phyloP scores from a whole-genome alignment of 116 monocot species.

The Iris pallida region DNA sequence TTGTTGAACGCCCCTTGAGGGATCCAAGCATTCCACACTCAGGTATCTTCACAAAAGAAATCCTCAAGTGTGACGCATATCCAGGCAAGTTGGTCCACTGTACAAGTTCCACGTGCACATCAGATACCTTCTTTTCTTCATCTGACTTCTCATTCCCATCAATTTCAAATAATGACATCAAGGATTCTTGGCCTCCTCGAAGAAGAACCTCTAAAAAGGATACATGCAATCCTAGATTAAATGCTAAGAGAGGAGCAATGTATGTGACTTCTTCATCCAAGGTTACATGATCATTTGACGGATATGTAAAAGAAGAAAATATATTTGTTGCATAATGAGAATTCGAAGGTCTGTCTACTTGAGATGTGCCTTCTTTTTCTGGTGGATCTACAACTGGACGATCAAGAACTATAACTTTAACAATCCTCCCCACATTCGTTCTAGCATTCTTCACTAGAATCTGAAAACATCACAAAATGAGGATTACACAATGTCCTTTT shows the following conservation, averaged over 20 bases:
- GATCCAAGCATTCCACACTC: too few species aligned
- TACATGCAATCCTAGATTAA: conserved; percentile 78
- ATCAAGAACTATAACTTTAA: conserved; percentile 54
- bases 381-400: conserved; percentile 18
- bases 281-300: conserved; percentile 6
- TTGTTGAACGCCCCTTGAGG: too few species aligned
- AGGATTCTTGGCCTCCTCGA: conserved; percentile 29
- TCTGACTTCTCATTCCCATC: conserved; percentile 12
- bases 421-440: conserved; percentile 62
- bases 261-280: conserved; percentile 48
- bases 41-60: conserved; percentile 86
- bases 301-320: conserved; percentile 49
- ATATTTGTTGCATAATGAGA: conserved; percentile 18
- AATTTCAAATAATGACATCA: conserved; percentile 41
- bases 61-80: conserved; percentile 78
- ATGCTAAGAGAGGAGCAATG: conserved; percentile 69
- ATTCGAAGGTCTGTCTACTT: conserved; percentile 1
- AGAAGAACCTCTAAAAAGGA: conserved; percentile 58
- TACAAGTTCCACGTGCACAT: conserved; percentile 45
- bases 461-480: too few species aligned
- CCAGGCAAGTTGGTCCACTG: conserved; percentile 59
- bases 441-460: conserved; percentile 70
- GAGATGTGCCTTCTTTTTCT: too few species aligned
- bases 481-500: too few species aligned
- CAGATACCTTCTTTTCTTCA: conserved; percentile 4